Evolutionary conservation across 2,329 filamentous ascomycete species (phyloP).

Genomic region (Penicillium palitans): DNA sequence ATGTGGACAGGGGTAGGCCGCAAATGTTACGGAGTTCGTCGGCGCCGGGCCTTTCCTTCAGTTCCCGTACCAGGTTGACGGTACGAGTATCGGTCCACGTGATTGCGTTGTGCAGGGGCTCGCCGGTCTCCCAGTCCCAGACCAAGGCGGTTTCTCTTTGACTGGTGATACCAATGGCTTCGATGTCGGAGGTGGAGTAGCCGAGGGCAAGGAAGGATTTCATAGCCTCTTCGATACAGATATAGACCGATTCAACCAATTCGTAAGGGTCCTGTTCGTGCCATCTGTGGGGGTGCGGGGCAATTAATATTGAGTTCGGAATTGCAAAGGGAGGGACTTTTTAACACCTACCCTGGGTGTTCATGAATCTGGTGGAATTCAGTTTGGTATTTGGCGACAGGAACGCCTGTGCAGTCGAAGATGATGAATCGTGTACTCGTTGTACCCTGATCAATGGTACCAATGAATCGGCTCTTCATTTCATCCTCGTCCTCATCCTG

Average conservation of each 20-base stretch:
- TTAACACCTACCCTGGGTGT: constrained; percentile 69
- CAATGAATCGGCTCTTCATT: constrained; percentile 62
- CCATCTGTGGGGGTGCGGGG: constrained; percentile 60
- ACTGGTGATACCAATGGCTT: constrained; percentile 80
- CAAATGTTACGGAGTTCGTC: constrained; percentile 70
- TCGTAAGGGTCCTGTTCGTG: constrained; percentile 84
- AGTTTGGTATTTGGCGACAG: constrained; percentile 79
- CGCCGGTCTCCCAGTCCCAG: constrained; percentile 78
- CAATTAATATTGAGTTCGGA: constrained; percentile 7
- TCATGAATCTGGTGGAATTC: constrained; percentile 85
- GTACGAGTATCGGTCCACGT: constrained; percentile 90
- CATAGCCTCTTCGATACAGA: constrained; percentile 75
- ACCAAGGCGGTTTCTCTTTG: constrained; percentile 86
- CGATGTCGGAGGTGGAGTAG: constrained; percentile 67
- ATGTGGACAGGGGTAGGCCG: constrained; percentile 82
- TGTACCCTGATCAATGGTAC: constrained; percentile 87
- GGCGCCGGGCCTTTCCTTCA: constrained; percentile 67
- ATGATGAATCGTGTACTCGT: constrained; percentile 89
- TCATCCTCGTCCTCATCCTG: constrained; percentile 37
- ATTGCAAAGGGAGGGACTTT: background rate
- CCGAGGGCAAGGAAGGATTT: constrained; percentile 70
- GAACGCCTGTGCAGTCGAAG: constrained; percentile 76
- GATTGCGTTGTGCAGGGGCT: constrained; percentile 79
- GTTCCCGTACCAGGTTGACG: constrained; percentile 70
- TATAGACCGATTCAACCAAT: constrained; percentile 71